Conservation (phyloP, 805 yeast genomes). For the Ogataea nakhonphanomensis region DNA sequence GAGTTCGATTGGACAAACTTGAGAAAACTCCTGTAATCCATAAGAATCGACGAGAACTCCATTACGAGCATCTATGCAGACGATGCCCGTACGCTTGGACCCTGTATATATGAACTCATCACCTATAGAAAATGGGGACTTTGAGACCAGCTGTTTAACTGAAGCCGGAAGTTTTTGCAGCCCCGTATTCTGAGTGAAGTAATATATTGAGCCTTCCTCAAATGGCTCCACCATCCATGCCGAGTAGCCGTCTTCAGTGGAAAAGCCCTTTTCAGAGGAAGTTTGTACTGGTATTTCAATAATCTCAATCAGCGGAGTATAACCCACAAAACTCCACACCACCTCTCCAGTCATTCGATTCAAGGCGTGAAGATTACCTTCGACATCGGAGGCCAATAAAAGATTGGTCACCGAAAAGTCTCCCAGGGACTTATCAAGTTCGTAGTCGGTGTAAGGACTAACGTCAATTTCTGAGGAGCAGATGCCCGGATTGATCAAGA, state of each 20-base stretch:
- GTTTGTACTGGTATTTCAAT: slow-evolving; percentile 20
- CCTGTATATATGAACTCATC: slow-evolving; percentile 90
- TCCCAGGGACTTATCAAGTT: slow-evolving; percentile 16
- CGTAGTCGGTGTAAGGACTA: background rate
- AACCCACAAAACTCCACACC: slow-evolving; percentile 72
- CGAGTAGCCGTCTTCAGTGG: background rate
- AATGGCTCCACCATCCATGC: slow-evolving; percentile 91
- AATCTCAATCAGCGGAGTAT: slow-evolving; percentile 53
- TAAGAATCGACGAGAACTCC: slow-evolving; percentile 72
- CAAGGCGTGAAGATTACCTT: slow-evolving; percentile 82
- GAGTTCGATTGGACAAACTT: slow-evolving; percentile 16
- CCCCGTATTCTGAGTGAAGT: slow-evolving; percentile 72
- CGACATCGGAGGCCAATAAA: slow-evolving; percentile 73
- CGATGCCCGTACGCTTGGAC: slow-evolving; percentile 67
- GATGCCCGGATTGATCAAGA: background rate
- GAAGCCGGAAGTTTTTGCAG: slow-evolving; percentile 78
- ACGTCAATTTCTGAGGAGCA: slow-evolving; percentile 3
- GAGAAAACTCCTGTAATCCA: slow-evolving; percentile 35
- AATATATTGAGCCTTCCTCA: slow-evolving; percentile 79
- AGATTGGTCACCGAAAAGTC: slow-evolving; percentile 44
- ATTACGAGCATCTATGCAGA: slow-evolving; percentile 64
- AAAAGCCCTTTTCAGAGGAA: slow-evolving; percentile 11
- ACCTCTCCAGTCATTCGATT: slow-evolving; percentile 70
- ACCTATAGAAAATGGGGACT: slow-evolving; percentile 82
- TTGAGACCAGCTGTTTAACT: slow-evolving; percentile 69